Base-by-base conservation (phyloP, 192 early-diverging fungal genomes). In the Entomortierella beljakovae region DNA sequence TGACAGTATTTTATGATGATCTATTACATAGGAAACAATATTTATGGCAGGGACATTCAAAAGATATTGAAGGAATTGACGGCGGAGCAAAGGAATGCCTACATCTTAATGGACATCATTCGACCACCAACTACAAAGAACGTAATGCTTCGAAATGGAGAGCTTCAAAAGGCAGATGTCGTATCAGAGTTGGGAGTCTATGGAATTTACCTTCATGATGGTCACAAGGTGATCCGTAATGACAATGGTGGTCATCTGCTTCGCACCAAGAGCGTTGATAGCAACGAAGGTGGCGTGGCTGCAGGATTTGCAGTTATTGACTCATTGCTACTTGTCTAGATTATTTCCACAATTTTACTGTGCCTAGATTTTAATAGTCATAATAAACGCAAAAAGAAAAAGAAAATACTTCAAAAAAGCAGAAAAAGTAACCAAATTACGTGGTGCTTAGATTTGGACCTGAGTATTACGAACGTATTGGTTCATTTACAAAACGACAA, bases 41-140 rank as follows among this genome's bases (percentile, higher is more conserved):
- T 95, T 15, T 99, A 99, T 70, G 92, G 94, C 18, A 72, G 87
- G 20, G 94, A 98, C 68, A 94, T 99, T 65, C 87, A 89, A 1
- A 56, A 26, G 10, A 64, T 77, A 8, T 64, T 99, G 5, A 49
- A 60, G 10, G 71, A 71, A 23, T 52, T 98, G 48, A 72, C 86
- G 2, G 76, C 63, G 23, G 79, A 89, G 42, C 94, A 95, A 68
- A 84, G 92, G 15, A 91, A 88, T 68, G 95, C 92, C 0, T 97
- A 93, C 64, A 99, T 99, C 61, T 80, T 99, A 15, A 99, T 99
- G 98, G 96, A 98, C 57, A 81, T 98, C 11, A 99, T 99, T 61
- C 80, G 88, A 8, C 91, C 94, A 18, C 94, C 95, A 2, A 82
- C 83, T 6, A 81, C 93, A 35, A 84, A 86, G 26, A 96, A 91